These are phyloP conservation scores for Dalbergia cochinchinensis DNA, from an alignment of 306 rosid species.

Conservation along the genomic window DNA sequence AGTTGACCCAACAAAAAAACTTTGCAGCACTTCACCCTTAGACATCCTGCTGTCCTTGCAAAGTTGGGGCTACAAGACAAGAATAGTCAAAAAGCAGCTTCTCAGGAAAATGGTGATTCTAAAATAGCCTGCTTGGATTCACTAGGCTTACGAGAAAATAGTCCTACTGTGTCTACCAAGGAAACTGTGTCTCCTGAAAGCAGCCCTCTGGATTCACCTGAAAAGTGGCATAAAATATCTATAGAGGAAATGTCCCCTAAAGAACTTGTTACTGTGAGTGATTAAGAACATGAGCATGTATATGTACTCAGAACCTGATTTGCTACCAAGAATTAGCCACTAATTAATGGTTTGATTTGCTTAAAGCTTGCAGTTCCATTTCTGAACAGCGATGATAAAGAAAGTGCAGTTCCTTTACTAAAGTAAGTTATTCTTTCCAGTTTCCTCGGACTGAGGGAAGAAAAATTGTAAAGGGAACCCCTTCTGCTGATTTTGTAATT, in stretches of 20 bases:
- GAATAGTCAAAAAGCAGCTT: conserved; percentile 44
- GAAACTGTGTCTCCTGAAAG: conserved; percentile 50
- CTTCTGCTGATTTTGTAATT: background rate
- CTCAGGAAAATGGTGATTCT: conserved; percentile 50
- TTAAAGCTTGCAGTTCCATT: conserved; percentile 80
- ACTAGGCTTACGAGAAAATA: conserved; percentile 58
- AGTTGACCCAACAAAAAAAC: conserved; percentile 36
- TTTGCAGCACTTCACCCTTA: conserved; percentile 77
- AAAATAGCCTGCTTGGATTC: conserved; percentile 34
- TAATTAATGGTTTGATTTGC: conserved; percentile 38
- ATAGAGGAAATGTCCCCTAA: conserved; percentile 68
- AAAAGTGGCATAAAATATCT: conserved; percentile 59
- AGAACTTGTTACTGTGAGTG: conserved; percentile 77
- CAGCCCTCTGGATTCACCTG: conserved; percentile 56
- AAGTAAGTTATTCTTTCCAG: conserved; percentile 58
- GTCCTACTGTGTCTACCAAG: conserved; percentile 45
- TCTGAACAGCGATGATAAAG: conserved; percentile 62
- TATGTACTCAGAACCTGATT: conserved; percentile 17
- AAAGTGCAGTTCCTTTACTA: conserved; percentile 74
- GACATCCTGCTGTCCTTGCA: conserved; percentile 72
- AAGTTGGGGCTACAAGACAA: conserved; percentile 71
- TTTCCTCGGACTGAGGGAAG: conserved; percentile 15
- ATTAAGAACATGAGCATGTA: conserved; percentile 39
- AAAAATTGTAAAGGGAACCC: conserved; percentile 21
- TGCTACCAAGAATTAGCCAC: conserved; percentile 29